Evolutionary conservation across 805 yeast genomes (phyloP), one percentile per base, ranked within the genome.

Genomic region (Pichia eremophila): DNA sequence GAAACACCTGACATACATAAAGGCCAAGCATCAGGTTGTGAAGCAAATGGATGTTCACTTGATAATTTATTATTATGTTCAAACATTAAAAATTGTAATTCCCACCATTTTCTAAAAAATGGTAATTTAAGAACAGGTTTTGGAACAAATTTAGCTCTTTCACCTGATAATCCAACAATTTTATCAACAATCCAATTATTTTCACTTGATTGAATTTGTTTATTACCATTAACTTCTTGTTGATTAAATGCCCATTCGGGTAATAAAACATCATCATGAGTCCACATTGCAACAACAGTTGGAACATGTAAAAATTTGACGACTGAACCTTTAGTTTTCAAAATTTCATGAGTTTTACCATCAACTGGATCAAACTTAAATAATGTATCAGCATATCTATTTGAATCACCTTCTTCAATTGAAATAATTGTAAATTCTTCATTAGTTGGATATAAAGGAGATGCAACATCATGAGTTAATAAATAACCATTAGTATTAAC

Each of bases 171-270:
- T 46, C 77, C 79, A 29, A 79, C 64, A 54, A 91, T 87, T 12
- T 72, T 68, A 52, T 88, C 95, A 53, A 90, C 69, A 41, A 61
- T 60, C 99, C 99, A 93, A 22, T 73, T 67, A 61, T 85, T 87
- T 46, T 79, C 77, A 14, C 71, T 55, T 43, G 85, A 95, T 36
- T 64, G 75, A 19, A 83, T 62, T 62, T 87, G 83, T 65, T 93
- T 93, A 71, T 85, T 87, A 62, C 99, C 99, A 63, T 93, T 88
- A 50, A 93, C 89, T 69, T 93, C 99, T 62, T 83, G 89, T 63
- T 93, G 98, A 46, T 71, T 69, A 63, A 80, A 85, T 1, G 85
- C 99, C 99, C 99, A 93, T 15, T 87, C 97, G 18, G 99, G 99
- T 50, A 93, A 77, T 40, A 78, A 62, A 49, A 76, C 81, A 59